Conservation (phyloP, 345 rosid genomes). For the Noccaea caerulescens region DNA sequence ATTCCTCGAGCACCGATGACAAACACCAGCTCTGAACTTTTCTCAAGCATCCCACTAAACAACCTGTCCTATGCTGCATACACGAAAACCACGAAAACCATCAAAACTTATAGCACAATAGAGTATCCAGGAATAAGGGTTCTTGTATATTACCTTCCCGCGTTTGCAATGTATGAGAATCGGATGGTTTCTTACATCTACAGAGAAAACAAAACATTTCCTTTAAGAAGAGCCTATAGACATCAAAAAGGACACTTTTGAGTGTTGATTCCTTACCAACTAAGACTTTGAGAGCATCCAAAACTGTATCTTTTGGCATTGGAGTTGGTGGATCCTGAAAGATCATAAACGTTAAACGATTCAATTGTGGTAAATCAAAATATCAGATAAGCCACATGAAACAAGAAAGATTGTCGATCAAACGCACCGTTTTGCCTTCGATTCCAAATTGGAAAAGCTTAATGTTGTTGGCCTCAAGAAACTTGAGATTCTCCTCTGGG, state of each 20-base stretch:
- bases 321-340: constrained; percentile 62
- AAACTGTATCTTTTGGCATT: constrained; percentile 58
- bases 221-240: constrained; percentile 9
- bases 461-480: constrained; percentile 60
- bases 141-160: constrained; percentile 62
- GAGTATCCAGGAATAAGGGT: background rate
- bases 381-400: background rate
- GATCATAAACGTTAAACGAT: background rate
- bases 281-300: constrained; percentile 69
- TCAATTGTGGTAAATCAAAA: background rate
- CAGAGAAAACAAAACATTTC: constrained; percentile 22
- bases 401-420: background rate
- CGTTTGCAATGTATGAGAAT: constrained; percentile 89
- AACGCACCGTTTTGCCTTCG: constrained; percentile 72
- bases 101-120: constrained; percentile 5
- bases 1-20: constrained; percentile 72
- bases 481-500: constrained; percentile 71
- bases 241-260: background rate
- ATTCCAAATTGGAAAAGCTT: constrained; percentile 78
- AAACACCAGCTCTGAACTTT: constrained; percentile 82
- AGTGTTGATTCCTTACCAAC: constrained; percentile 55
- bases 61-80: constrained; percentile 88
- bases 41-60: constrained; percentile 84
- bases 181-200: constrained; percentile 92
- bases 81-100: constrained; percentile 3